Base-by-base conservation (phyloP, 345 rosid genomes). In the Eucalyptus dawsonii region DNA sequence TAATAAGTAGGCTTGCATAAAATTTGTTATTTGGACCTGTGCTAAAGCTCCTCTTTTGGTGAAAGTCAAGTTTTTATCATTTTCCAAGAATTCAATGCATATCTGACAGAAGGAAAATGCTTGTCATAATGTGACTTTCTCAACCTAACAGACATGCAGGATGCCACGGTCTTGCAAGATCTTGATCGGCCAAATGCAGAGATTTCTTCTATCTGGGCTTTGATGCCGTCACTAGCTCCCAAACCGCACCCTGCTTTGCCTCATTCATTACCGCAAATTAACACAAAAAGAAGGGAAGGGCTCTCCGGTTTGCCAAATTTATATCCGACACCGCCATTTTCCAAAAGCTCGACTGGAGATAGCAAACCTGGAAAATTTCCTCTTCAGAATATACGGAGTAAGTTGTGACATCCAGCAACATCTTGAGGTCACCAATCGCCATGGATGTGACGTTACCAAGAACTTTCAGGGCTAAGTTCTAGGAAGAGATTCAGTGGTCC, bases 281-380 rank as follows among this genome's bases (percentile, higher is more conserved):
- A 90, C 50, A 90, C 90, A 88, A 93, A n/a, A 92, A 89, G 94
- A 92, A 49, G 92, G 91, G 87, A 97, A 94, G 62, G 99, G 99
- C 53, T 96, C 98, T 42, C n/a, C 96, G 92, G 45, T 97, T 97
- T 67, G 95, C 98, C n/a, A 95, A 95, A 90, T 97, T 97, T 91
- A 91, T 97, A 14, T 90, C 97, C 2, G 98, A 94, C 89, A 91
- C 91, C 37, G 92, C 94, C 69, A 51, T 93, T 81, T 93, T 93
- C n/a, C 88, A 95, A 92, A 86, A 86, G 92, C 85, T 89, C 94
- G 2, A 83, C 91, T 87, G 93, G 80, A 60, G 88, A 29, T 5
- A 88, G 89, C 83, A 91, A 80, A 76, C 91, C 13, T 6, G 93
- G 86, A 81, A 91, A 90, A 91, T 88, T 86, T 90, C 89, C 94